Evolutionary conservation across 257 asterid genomes (phyloP), one percentile per base, ranked within the genome.

Genomic region (Apocynum venetum): DNA sequence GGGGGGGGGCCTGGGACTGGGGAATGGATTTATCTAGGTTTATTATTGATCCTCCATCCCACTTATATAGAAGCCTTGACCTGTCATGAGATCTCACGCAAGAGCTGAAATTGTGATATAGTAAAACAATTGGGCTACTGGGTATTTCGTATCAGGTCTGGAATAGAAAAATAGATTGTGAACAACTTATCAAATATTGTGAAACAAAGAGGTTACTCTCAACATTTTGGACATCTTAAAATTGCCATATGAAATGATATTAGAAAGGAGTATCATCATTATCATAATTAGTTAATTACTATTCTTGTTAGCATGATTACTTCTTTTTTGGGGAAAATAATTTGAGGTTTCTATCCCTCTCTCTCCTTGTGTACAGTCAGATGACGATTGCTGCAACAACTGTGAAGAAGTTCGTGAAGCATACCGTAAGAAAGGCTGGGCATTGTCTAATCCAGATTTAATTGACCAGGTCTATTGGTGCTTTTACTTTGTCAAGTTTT

Each of bases 371-470:
- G 77, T 86, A 79, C 91, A 96, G 99, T 69, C 90, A 11, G 97
- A 95, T 86, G 93, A 88, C 76, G 94, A 91, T 41, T 95, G 97
- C 78, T 95, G 99, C 80, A 95, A 93, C 88, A 84, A 83, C 72
- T 95, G 98, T 86, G 99, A 95, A 87, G 99, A 95, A 74, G 99
- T 95, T 83, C 98, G 97, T 72, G 99, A 95, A 85, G 98, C 99
- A 73, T 95, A 93, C 86, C 87, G 94, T 77, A 95, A 87, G 88
- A 95, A 93, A 73, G 99, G 97, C 65, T 95, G 99, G 99, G 97
- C 93, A 25, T 15, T 95, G 79, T 78, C 98, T 48, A 82, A 95
- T 87, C 94, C 97, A 25, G 99, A 95, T 88, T 35, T 68, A 57
- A 84, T 95, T 68, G 99, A 95, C 88, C 98, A 93, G 96, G 99